Evolutionary conservation across 306 rosid genomes (phyloP).

Genomic region (Trifolium subterraneum): DNA sequence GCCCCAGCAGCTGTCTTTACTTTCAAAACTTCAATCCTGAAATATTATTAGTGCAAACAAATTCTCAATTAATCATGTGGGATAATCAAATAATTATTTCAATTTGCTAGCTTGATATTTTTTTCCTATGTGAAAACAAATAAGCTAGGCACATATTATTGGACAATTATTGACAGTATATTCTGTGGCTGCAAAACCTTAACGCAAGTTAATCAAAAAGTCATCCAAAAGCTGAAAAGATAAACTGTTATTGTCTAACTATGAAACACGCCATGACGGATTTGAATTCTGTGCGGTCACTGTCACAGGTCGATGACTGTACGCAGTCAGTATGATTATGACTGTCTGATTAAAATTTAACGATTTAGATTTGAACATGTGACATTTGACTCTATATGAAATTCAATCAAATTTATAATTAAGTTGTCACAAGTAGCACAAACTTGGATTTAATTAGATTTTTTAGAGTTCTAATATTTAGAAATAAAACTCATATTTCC

Average conservation of each 20-base stretch:
- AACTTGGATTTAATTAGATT: too few relatives aligned
- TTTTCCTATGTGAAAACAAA: not conserved
- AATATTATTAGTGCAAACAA: not conserved
- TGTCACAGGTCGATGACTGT: too few relatives aligned
- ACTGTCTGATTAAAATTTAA: too few relatives aligned
- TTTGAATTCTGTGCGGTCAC: too few relatives aligned
- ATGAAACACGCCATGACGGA: not conserved
- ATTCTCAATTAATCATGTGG: not conserved
- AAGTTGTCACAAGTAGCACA: too few relatives aligned
- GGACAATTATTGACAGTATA: not conserved
- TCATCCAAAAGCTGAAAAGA: not conserved
- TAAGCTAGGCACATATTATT: not conserved
- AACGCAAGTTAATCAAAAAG: not conserved
- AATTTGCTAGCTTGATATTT: not conserved
- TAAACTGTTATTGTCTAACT: not conserved
- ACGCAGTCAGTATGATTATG: too few relatives aligned
- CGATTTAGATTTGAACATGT: too few relatives aligned
- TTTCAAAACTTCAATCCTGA: conserved; percentile 71
- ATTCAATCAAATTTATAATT: too few relatives aligned
- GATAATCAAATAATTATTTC: not conserved
- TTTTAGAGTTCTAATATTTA: too few relatives aligned
- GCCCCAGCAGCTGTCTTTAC: conserved; percentile 61
- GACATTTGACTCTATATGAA: too few relatives aligned
- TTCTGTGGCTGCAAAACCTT: conserved; percentile 11
- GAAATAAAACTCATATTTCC: too few relatives aligned